Evolutionary conservation across 2,329 filamentous ascomycete species (phyloP).

Genomic region (Trichoderma atroviride): DNA sequence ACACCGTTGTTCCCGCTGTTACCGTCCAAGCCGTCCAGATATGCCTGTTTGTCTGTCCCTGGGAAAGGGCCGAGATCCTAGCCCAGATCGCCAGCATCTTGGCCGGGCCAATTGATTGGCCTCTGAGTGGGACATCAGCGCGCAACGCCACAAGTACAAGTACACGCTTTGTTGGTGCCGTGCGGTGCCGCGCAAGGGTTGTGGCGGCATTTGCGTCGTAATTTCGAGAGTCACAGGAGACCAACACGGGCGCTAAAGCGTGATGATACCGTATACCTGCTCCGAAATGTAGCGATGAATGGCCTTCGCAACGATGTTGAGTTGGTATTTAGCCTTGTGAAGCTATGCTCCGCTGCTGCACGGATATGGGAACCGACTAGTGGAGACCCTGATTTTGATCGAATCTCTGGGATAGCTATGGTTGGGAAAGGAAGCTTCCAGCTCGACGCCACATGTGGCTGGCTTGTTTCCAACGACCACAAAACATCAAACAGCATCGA

Average conservation of each 20-base stretch:
- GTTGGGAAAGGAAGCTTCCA: neutral
- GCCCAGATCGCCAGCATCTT: neutral
- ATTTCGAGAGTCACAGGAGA: neutral
- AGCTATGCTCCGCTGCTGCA: neutral
- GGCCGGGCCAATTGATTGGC: neutral
- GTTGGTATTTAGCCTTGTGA: neutral
- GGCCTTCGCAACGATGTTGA: neutral
- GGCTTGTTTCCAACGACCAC: neutral
- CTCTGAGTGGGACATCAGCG: neutral
- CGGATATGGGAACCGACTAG: neutral
- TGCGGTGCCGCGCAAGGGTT: neutral
- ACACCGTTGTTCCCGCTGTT: neutral
- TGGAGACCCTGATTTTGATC: neutral
- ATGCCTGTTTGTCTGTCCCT: neutral
- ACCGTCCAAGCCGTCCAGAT: neutral
- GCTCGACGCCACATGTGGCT: constrained; percentile 16
- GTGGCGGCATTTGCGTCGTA: neutral
- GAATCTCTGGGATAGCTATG: neutral
- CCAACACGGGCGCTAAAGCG: neutral
- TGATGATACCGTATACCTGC: neutral
- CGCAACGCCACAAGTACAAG: neutral
- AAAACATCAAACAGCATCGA: neutral
- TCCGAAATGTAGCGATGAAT: neutral
- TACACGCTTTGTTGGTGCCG: neutral
- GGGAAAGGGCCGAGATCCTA: neutral